phyloP scores from a whole-genome alignment of 2,329 filamentous ascomycete genomes.

The Ceratocystis albifundus region DNA sequence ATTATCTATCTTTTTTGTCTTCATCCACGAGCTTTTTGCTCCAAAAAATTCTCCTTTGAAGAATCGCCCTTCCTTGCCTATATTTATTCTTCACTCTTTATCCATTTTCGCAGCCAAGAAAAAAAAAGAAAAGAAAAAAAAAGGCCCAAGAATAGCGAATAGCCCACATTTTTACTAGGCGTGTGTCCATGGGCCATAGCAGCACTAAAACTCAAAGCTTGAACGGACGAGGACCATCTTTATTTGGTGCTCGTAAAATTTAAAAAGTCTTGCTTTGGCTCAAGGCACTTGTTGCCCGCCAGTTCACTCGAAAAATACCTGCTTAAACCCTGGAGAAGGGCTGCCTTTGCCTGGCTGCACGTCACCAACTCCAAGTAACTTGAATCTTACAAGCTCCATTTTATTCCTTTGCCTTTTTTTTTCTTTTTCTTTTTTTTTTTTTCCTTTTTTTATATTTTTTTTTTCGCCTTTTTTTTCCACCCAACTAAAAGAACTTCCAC shows the following conservation, averaged over 20 bases:
- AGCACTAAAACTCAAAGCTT: constrained; percentile 1
- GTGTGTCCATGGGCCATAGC: constrained; percentile 3
- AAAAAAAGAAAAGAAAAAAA: too few relatives aligned
- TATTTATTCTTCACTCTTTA: neutral
- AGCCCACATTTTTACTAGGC: neutral
- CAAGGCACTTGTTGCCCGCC: neutral
- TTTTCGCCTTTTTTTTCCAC: neutral
- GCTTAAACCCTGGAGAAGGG: neutral
- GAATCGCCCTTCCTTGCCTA: neutral
- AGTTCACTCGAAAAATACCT: neutral
- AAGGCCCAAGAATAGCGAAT: constrained; percentile 3
- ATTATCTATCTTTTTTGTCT: neutral
- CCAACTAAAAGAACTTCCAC: neutral
- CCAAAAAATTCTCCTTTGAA: neutral
- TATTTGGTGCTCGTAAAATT: neutral
- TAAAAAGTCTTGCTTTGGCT: neutral
- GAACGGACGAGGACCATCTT: neutral
- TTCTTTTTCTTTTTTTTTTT: neutral
- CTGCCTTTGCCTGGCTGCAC: neutral
- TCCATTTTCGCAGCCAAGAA: neutral
- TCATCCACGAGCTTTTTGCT: neutral
- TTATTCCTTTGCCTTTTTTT: neutral
- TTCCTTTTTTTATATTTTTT: neutral
- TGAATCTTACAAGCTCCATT: neutral
- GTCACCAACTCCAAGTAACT: neutral